Evolutionary conservation across 352 stramenopile genomes (phyloP).

Genomic region (Phytophthora rubi): DNA sequence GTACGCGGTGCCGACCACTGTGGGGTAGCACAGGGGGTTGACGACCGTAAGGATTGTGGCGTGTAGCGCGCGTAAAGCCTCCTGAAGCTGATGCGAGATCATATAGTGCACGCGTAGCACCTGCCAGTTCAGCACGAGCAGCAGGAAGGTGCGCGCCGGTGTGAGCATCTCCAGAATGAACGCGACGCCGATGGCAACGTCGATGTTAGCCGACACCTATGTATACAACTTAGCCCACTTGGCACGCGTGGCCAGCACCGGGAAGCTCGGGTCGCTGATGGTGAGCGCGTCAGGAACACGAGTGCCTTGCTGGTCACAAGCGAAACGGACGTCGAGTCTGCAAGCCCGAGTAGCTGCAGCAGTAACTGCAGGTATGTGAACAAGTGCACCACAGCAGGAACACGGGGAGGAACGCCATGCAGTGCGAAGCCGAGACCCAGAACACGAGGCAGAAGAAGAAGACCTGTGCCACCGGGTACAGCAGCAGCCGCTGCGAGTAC

Average conservation of each 20-base stretch:
- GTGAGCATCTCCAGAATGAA: constrained; percentile 85
- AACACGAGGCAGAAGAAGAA: constrained; percentile 90
- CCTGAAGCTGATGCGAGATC: constrained; percentile 87
- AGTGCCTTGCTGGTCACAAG: constrained; percentile 57
- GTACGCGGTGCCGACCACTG: constrained; percentile 60
- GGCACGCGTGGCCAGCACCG: constrained; percentile 54
- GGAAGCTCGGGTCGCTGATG: constrained; percentile 67
- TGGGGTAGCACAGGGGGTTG: constrained; percentile 73
- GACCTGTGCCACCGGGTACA: constrained; percentile 83
- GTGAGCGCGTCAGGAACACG: constrained; percentile 62
- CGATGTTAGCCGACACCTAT: constrained; percentile 76
- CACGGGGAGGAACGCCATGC: constrained; percentile 79
- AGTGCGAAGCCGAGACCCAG: constrained; percentile 77
- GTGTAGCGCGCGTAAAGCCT: constrained; percentile 82
- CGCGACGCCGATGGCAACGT: constrained; percentile 83
- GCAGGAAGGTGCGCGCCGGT: constrained; percentile 85
- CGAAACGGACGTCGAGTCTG: constrained; percentile 42
- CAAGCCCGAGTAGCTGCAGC: constrained; percentile 62
- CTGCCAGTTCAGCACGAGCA: constrained; percentile 91
- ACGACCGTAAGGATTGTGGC: constrained; percentile 61
- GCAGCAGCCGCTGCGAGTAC: constrained; percentile 84
- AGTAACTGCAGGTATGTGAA: constrained; percentile 66
- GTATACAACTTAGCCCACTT: constrained; percentile 89
- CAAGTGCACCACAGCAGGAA: constrained; percentile 80
- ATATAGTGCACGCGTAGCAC: constrained; percentile 92